These are phyloP conservation scores for Arabidopsis lyrata DNA, from an alignment of 441 rosid species.

Conservation along the genomic window DNA sequence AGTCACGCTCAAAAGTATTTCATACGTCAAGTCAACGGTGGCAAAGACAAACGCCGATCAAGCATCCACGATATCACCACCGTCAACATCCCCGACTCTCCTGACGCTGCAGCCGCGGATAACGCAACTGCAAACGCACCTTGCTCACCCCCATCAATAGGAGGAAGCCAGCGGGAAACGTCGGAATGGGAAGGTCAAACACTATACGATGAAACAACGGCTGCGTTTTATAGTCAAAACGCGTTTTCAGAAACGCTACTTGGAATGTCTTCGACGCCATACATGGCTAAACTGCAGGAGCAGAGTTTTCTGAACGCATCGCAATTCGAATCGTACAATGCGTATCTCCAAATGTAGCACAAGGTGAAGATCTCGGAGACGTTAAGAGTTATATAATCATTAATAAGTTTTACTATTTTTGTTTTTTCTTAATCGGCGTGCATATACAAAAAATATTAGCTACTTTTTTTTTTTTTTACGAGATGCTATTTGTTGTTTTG, in stretches of 20 bases:
- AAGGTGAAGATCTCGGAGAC: conserved; percentile 48
- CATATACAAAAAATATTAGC: conserved; percentile 33
- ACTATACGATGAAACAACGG: conserved; percentile 45
- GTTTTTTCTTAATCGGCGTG: conserved; percentile 33
- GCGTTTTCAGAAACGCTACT: conserved; percentile 35
- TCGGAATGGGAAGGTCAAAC: conserved; percentile 54
- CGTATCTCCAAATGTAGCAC: conserved; percentile 69
- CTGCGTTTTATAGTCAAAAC: conserved; percentile 54
- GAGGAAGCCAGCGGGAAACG: conserved; percentile 47
- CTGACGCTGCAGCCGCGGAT: conserved; percentile 45
- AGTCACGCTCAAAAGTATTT: conserved; percentile 98
- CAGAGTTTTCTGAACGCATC: conserved; percentile 65
- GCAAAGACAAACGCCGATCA: conserved; percentile 92
- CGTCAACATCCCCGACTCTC: conserved; percentile 55
- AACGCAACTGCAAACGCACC: conserved; percentile 44
- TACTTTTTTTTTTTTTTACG: not conserved
- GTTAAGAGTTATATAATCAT: conserved; percentile 22
- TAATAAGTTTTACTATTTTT: conserved; percentile 26
- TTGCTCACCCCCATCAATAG: conserved; percentile 54
- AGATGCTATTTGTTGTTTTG: conserved; percentile 13
- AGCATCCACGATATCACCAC: conserved; percentile 97
- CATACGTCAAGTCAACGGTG: conserved; percentile 84
- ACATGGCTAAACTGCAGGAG: conserved; percentile 67
- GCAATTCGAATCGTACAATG: conserved; percentile 66
- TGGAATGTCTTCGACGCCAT: conserved; percentile 51